Evolutionary conservation across 164 flowering plant genomes (phyloP).

Genomic region (Vitis riparia): DNA sequence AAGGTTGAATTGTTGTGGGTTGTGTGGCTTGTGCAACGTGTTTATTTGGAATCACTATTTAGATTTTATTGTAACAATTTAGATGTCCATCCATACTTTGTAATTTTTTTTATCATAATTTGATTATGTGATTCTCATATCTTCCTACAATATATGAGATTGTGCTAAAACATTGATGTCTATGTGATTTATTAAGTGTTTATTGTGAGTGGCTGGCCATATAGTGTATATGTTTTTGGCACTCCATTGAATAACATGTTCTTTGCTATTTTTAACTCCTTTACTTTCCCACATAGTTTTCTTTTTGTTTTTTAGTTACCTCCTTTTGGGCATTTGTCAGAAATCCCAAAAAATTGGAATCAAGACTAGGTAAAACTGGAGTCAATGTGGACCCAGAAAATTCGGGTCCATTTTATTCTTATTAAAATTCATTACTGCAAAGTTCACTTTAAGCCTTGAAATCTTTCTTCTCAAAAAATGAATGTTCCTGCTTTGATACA

Average conservation of each 20-base stretch:
- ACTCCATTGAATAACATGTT: background rate
- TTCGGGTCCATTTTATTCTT: no score
- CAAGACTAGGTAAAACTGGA: no score
- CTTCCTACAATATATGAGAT: background rate
- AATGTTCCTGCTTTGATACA: no score
- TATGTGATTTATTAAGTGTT: background rate
- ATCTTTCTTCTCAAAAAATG: no score
- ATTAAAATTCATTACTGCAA: no score
- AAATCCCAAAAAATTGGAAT: no score
- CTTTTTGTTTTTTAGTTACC: background rate
- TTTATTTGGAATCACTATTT: slow-evolving; percentile 1
- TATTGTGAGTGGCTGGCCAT: background rate
- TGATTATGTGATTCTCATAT: background rate
- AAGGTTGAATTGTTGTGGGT: background rate
- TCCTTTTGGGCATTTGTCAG: background rate
- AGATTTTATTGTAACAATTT: background rate
- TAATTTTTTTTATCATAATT: background rate
- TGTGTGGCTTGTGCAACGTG: slow-evolving; percentile 1
- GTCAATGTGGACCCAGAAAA: no score
- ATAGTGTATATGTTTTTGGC: no score
- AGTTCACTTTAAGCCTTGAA: no score
- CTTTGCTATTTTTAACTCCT: background rate
- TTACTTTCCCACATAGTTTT: background rate
- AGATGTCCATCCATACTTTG: background rate
- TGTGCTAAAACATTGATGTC: background rate